Percentiles rank a stretch among this genome's conserved stretches.
These are phyloP conservation scores for Gloeopeniophorella convolvens DNA, from an alignment of 768 basidiomycete genomes.

Conservation along the genomic window DNA sequence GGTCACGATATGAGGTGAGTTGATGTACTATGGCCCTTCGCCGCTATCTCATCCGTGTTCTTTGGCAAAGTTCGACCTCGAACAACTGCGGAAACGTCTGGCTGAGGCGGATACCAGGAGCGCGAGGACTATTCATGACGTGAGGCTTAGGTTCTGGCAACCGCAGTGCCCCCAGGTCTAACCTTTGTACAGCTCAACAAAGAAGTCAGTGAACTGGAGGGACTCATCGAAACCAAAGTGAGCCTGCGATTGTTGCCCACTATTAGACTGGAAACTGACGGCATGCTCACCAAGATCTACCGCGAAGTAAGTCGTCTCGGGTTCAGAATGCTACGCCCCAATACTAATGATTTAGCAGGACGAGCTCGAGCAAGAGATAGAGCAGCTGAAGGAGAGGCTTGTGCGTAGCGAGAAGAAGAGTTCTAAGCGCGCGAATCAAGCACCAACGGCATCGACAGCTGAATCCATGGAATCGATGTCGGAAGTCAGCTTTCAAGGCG, in stretches of 20 bases:
- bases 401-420: conserved; percentile 52
- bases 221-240: conserved; percentile 91
- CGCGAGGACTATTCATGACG: conserved; percentile 62
- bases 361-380: conserved; percentile 81
- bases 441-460: conserved; percentile 18
- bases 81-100: conserved; percentile 63
- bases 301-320: conserved; percentile 50
- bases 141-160: conserved; percentile 30
- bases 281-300: conserved; percentile 53
- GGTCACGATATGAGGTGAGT: conserved; percentile 46
- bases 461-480: conserved; percentile 18
- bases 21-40: neutral
- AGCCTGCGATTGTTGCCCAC: conserved; percentile 9
- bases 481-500: conserved; percentile 12
- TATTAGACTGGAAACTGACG: neutral
- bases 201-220: conserved; percentile 88
- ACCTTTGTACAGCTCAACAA: conserved; percentile 60
- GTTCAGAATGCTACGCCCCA: neutral
- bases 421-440: conserved; percentile 37
- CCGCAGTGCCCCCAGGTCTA: conserved; percentile 4
- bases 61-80: conserved; percentile 49
- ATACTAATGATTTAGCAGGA: conserved; percentile 40
- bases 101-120: conserved; percentile 71
- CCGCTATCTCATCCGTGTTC: neutral
- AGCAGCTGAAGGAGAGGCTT: conserved; percentile 67